phyloP scores from a whole-genome alignment of 2,329 filamentous ascomycete species.

The Cladophialophora chaetospira region DNA sequence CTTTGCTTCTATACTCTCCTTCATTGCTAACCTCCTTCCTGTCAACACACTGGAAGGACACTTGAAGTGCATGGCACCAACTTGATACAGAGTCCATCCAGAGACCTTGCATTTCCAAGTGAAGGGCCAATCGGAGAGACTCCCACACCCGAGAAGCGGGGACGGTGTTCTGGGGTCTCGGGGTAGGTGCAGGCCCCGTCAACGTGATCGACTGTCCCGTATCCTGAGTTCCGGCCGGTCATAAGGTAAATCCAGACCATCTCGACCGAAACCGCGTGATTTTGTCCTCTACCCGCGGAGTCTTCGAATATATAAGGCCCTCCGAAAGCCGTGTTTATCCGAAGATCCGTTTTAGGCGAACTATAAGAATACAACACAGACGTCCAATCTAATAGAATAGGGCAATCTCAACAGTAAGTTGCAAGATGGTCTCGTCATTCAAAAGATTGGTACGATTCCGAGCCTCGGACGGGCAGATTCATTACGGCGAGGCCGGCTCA shows the following conservation, averaged over 20 bases:
- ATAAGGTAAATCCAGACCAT: not conserved
- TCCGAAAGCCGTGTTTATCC: not conserved
- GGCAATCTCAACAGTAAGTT: not conserved
- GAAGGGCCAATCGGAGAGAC: not conserved
- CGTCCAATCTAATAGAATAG: not conserved
- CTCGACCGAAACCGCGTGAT: not conserved
- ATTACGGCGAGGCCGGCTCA: slow-evolving; percentile 18
- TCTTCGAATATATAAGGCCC: not conserved
- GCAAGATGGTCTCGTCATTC: slow-evolving; percentile 1
- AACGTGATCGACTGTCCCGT: not conserved
- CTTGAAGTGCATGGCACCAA: no score
- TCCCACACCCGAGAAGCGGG: slow-evolving; percentile 9
- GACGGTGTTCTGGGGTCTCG: not conserved
- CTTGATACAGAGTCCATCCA: no score
- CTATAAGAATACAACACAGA: not conserved
- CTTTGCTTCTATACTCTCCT: no score
- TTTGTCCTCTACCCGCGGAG: not conserved
- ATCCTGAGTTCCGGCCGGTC: not conserved
- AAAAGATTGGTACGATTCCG: slow-evolving; percentile 13
- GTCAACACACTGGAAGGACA: no score
- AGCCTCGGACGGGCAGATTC: slow-evolving; percentile 9
- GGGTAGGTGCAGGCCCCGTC: not conserved
- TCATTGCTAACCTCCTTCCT: no score
- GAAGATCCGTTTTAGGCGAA: not conserved
- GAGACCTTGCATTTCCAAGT: not conserved